Base-by-base conservation (phyloP, 768 basidiomycete species). In the Glaciozyma martinii region DNA sequence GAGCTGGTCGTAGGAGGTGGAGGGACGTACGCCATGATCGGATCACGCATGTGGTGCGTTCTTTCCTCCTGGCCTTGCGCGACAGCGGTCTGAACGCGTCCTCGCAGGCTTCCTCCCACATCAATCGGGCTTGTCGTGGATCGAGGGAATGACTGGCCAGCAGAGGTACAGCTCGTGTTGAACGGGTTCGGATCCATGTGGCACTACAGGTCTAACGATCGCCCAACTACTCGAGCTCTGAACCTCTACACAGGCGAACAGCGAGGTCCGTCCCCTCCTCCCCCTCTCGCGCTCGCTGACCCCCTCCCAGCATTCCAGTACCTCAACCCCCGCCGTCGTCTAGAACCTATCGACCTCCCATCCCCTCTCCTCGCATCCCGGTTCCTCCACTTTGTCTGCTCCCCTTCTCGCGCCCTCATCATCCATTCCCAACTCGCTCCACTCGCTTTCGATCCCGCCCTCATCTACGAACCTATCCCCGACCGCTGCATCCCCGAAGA, bases 391-490 rank as follows among this genome's bases (percentile, higher is more conserved):
- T 90, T 90, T 71, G 85, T 91, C 27, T 93, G 90, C 74, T 89
- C 89, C 5, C 90, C 91, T 0, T 74, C 78, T 2, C 82, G 91
- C 50, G 88, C 89, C 6, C 75, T 78, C 19, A 78, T 78, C 7
- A 86, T 93, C 63, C 78, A 88, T 66, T 80, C 81, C 43, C 86
- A 92, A 74, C 80, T 87, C 18, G 73, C 78, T 5, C 74, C 79
- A 0, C n/a, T 61, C 2, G 46, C 78, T 5, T 80, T 73, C 15
- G 90, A 90, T 88, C 87, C 90, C 7, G 78, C 78, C 53, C 80
- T 83, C 2, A 83, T 92, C 50, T 94, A 86, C 70, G 90, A 93
- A 76, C 91, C 91, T 2, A 87, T 91, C 67, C 90, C 89, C 86
- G 82, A 86, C 73, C 82, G 85, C 66, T 94, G 91, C 73, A 75